phyloP scores from a whole-genome alignment of 2,329 filamentous ascomycete species.

The Diaporthe ilicicola region DNA sequence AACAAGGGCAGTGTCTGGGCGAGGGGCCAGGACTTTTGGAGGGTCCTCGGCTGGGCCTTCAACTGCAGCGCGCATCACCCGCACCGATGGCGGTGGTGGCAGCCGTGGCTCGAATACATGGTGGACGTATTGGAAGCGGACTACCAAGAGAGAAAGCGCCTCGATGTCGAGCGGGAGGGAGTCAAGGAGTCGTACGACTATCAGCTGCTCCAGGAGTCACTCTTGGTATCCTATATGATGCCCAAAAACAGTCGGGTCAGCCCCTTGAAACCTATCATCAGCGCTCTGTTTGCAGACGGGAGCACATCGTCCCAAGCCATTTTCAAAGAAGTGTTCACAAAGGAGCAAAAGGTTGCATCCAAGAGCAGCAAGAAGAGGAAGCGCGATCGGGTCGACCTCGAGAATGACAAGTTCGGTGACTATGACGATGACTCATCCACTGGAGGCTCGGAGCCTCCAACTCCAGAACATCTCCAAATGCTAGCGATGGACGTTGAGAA shows the following conservation, averaged over 20 bases:
- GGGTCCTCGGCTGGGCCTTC: conserved; percentile 88
- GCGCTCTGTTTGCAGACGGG: conserved; percentile 74
- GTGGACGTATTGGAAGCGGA: conserved; percentile 80
- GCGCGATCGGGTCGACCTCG: conserved; percentile 60
- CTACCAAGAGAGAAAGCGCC: conserved; percentile 64
- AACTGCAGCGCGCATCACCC: conserved; percentile 82
- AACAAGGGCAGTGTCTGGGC: conserved; percentile 74
- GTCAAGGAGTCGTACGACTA: conserved; percentile 38
- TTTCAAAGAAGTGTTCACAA: conserved; percentile 73
- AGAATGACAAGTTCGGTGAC: conserved; percentile 67
- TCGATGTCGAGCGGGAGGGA: conserved; percentile 49
- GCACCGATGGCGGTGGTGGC: conserved; percentile 83
- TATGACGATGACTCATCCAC: conserved; percentile 63
- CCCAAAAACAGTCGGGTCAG: conserved; percentile 52
- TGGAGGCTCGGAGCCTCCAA: conserved; percentile 55
- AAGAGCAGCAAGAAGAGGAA: conserved; percentile 59
- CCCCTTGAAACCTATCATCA: conserved; percentile 64
- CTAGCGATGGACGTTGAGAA: conserved; percentile 43
- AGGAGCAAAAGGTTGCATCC: conserved; percentile 64
- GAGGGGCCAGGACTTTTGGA: conserved; percentile 88
- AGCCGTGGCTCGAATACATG: conserved; percentile 81
- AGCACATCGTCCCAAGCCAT: conserved; percentile 58
- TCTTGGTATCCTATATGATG: conserved; percentile 68
- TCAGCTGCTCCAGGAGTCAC: conserved; percentile 57
- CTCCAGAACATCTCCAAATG: conserved; percentile 49